These are phyloP conservation scores for Raffaelea arxii DNA, from an alignment of 2,329 filamentous ascomycete species.

Conservation along the genomic window DNA sequence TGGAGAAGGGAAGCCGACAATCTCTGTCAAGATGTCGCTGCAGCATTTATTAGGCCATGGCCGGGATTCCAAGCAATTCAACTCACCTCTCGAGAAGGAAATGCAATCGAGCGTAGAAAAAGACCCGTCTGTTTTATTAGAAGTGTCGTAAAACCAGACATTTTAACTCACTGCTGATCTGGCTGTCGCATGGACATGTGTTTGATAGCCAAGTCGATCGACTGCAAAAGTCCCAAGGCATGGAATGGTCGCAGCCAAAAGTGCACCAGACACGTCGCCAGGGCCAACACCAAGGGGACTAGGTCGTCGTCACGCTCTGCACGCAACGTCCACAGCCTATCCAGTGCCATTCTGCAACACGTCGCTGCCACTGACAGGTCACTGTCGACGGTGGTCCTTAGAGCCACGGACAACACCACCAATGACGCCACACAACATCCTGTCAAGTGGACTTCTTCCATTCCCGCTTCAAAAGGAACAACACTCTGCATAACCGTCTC, in stretches of 20 bases:
- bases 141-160: not conserved
- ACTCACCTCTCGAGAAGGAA: not conserved
- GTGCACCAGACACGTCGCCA: not conserved
- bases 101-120: not conserved
- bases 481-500: not conserved
- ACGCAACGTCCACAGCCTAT: not conserved
- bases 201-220: not conserved
- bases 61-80: not conserved
- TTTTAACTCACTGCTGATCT: not conserved
- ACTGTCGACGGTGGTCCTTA: not conserved
- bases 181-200: not conserved
- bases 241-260: not conserved
- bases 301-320: not conserved
- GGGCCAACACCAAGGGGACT: not conserved
- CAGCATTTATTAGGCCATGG: not conserved
- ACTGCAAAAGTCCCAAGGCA: not conserved
- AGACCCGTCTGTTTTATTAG: not conserved
- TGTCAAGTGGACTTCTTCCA: not conserved
- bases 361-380: not conserved
- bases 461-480: not conserved
- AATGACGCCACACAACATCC: not conserved
- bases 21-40: not conserved
- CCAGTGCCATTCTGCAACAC: not conserved
- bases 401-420: not conserved
- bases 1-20: not conserved